These are phyloP conservation scores for Gamsiella multidivaricata DNA, from an alignment of 192 early-diverging fungal genomes.

Conservation along the genomic window DNA sequence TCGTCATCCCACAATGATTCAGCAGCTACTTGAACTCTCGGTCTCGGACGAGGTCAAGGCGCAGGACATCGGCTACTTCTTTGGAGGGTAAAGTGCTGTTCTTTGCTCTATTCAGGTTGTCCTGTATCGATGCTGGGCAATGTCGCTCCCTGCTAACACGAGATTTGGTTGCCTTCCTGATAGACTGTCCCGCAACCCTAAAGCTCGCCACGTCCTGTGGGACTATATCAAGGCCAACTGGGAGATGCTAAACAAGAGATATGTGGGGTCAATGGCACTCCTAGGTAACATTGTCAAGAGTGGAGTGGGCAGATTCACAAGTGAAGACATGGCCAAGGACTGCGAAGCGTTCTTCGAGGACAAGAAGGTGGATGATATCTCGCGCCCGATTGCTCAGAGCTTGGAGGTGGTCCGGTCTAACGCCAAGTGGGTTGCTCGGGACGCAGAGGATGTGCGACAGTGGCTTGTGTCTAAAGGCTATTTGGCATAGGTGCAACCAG, in stretches of 20 bases:
- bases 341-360: slow-evolving; percentile 71
- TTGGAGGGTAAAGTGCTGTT: slow-evolving; percentile 47
- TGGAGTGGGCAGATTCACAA: slow-evolving; percentile 57
- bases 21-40: slow-evolving; percentile 70
- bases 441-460: slow-evolving; percentile 67
- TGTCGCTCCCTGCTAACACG: background rate
- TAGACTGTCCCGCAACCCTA: slow-evolving; percentile 65
- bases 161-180: slow-evolving; percentile 31
- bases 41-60: slow-evolving; percentile 75
- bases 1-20: slow-evolving; percentile 64
- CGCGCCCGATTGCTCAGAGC: slow-evolving; percentile 76
- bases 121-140: background rate
- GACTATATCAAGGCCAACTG: slow-evolving; percentile 73
- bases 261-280: slow-evolving; percentile 59
- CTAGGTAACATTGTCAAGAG: slow-evolving; percentile 60
- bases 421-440: slow-evolving; percentile 65
- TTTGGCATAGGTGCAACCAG: background rate
- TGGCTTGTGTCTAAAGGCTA: slow-evolving; percentile 55
- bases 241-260: slow-evolving; percentile 65
- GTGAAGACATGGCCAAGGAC: slow-evolving; percentile 70
- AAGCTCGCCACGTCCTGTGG: slow-evolving; percentile 72
- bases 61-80: slow-evolving; percentile 75
- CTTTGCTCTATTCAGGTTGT: background rate
- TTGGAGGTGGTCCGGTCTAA: slow-evolving; percentile 75
- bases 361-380: slow-evolving; percentile 71